Conservation (phyloP, 176 grass and related monocot species). For the Poa pratensis region DNA sequence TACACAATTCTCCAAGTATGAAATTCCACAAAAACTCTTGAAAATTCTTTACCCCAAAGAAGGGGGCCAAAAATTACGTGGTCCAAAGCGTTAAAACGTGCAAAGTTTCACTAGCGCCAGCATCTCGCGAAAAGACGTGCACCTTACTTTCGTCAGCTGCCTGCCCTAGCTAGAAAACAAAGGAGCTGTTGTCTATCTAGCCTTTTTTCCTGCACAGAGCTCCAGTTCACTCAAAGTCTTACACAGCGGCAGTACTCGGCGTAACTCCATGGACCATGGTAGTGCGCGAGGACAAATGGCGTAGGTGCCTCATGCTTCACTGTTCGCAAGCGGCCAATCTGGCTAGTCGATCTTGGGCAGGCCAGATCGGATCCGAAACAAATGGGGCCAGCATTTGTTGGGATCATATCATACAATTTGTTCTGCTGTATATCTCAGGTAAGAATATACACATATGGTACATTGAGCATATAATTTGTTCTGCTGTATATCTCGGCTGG, state of each 20-base stretch:
- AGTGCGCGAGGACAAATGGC: background rate
- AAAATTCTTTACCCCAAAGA: background rate
- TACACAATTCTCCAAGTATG: background rate
- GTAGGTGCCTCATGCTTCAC: background rate
- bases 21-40: background rate
- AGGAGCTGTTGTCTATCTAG: background rate
- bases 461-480: background rate
- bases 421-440: too few relatives aligned
- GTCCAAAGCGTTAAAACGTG: background rate
- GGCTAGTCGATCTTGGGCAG: background rate
- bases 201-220: background rate
- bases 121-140: background rate
- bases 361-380: background rate
- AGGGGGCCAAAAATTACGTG: background rate
- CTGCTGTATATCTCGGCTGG: background rate
- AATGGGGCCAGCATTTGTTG: background rate
- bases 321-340: background rate
- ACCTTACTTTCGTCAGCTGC: background rate
- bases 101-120: background rate
- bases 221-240: conserved; percentile 7
- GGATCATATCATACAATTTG: background rate
- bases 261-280: background rate
- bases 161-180: background rate
- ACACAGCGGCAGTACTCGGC: background rate
- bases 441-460: too few relatives aligned